phyloP scores from a whole-genome alignment of 1,139 yeast species.

The Nadsonia starkeyi-henricii region DNA sequence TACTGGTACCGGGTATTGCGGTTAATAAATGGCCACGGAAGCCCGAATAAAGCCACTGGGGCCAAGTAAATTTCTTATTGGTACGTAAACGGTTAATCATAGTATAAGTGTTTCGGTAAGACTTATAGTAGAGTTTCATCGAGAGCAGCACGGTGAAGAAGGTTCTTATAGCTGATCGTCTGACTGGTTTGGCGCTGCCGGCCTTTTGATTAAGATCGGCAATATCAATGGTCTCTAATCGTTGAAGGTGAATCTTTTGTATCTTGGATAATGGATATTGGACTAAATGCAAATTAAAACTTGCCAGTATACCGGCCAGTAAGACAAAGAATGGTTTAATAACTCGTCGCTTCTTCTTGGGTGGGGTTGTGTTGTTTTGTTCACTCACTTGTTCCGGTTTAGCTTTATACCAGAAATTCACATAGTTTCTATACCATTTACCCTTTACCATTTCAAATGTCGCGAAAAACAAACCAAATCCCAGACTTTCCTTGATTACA shows the following conservation, averaged over 20 bases:
- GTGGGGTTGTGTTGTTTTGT: slow-evolving; percentile 16
- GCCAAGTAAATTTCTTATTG: slow-evolving; percentile 38
- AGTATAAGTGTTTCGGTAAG: slow-evolving; percentile 58
- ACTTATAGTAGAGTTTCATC: slow-evolving; percentile 33
- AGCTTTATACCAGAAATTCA: slow-evolving; percentile 10
- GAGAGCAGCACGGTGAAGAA: slow-evolving; percentile 7
- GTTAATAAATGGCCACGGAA: slow-evolving; percentile 58
- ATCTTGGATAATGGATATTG: slow-evolving; percentile 75
- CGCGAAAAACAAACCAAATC: slow-evolving; percentile 77
- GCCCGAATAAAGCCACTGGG: slow-evolving; percentile 61
- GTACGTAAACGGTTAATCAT: slow-evolving; percentile 42
- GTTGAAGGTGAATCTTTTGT: slow-evolving; percentile 64
- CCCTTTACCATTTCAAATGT: slow-evolving; percentile 71
- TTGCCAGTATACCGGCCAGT: slow-evolving; percentile 84
- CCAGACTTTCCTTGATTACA: slow-evolving; percentile 63
- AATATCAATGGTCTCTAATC: slow-evolving; percentile 69
- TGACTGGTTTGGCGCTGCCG: background rate
- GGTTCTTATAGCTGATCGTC: slow-evolving; percentile 7
- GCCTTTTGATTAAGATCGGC: slow-evolving; percentile 9
- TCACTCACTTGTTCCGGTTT: slow-evolving; percentile 6
- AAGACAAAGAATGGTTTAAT: slow-evolving; percentile 60
- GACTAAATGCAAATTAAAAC: slow-evolving; percentile 56
- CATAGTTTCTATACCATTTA: slow-evolving; percentile 15
- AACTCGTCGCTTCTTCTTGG: slow-evolving; percentile 17
- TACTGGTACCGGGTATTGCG: slow-evolving; percentile 75